These are phyloP conservation scores for Podila verticillata DNA, from an alignment of 192 early-diverging fungal genomes.

Conservation along the genomic window DNA sequence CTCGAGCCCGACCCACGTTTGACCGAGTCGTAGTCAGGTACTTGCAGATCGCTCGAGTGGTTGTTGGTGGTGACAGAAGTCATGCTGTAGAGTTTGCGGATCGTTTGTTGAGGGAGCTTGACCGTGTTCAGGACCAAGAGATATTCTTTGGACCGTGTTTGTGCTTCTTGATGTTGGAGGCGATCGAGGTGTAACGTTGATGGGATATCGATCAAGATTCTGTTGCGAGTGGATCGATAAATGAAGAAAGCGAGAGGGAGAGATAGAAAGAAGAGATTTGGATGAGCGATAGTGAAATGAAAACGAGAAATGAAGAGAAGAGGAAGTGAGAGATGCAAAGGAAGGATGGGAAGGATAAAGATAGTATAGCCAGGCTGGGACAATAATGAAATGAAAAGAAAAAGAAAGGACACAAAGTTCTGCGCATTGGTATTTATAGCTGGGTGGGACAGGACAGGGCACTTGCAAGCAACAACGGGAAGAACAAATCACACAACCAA, in stretches of 20 bases:
- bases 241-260: not conserved
- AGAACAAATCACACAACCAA: too few species aligned
- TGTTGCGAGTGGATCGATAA: not conserved
- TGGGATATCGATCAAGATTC: slow-evolving; percentile 49
- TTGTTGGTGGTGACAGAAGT: slow-evolving; percentile 26
- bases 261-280: not conserved
- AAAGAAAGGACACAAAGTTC: too few species aligned
- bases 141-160: slow-evolving; percentile 46
- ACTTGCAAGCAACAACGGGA: too few species aligned
- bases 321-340: not conserved
- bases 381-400: too few species aligned
- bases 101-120: slow-evolving; percentile 44
- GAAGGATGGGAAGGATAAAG: not conserved
- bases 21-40: not conserved
- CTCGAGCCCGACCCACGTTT: not conserved
- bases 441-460: too few species aligned
- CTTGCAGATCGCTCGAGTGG: slow-evolving; percentile 20
- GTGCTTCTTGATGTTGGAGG: slow-evolving; percentile 47
- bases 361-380: too few species aligned
- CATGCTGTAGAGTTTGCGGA: slow-evolving; percentile 50
- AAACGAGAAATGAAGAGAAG: not conserved
- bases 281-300: slow-evolving; percentile 1
- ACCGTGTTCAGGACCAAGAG: slow-evolving; percentile 45
- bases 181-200: slow-evolving; percentile 47
- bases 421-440: too few species aligned